Base-by-base conservation (phyloP, 495 filamentous ascomycete species). In the Achaetomiella virescens region DNA sequence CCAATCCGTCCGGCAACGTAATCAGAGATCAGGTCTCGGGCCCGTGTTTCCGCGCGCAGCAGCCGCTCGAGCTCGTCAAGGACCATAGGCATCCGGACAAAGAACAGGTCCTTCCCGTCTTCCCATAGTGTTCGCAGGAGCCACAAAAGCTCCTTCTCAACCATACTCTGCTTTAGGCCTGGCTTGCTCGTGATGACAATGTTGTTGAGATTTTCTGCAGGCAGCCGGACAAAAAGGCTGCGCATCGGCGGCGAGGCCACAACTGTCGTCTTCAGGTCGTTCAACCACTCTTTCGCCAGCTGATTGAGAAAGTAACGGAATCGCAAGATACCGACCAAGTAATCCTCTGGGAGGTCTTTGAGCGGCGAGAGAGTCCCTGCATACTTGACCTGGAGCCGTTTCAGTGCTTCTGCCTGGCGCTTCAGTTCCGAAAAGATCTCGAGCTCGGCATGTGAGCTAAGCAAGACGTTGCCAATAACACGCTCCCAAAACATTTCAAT, bases 11-110 rank as follows among this genome's bases (percentile, higher is more conserved):
- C 52, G 0, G 66, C 66, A 14, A 80, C 48, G 17, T 45, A 65
- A 1, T 61, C 17, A 0, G 78, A 80, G 11, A 82, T 40, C 4
- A 77, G 40, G 7, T 72, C 60, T 22, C 54, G 61, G 0, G 68
- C 66, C 21, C 62, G 54, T 0, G 55, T 55, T 10, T 78, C 74
- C 4, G 60, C 64, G 49, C 75, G 33, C 11, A 77, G 29, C 17
- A 79, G 54, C 21, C 71, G 66, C 20, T 79, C 74, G 0, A 81
- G 53, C 40, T 80, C 74, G 37, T 83, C 79, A 11, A 61, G 25
- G 5, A 79, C 12, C 5, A 50, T 60, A 11, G 64, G 40, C 41
- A 75, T 61, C 0, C 70, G 59, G 36, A 41, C 47, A 1, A 77
- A 43, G 18, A 64, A 61, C 1, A 75, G 46, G 18, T 65, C 31